These are phyloP conservation scores for Hemileccinum impolitum DNA, from an alignment of 768 basidiomycete species.

Conservation along the genomic window DNA sequence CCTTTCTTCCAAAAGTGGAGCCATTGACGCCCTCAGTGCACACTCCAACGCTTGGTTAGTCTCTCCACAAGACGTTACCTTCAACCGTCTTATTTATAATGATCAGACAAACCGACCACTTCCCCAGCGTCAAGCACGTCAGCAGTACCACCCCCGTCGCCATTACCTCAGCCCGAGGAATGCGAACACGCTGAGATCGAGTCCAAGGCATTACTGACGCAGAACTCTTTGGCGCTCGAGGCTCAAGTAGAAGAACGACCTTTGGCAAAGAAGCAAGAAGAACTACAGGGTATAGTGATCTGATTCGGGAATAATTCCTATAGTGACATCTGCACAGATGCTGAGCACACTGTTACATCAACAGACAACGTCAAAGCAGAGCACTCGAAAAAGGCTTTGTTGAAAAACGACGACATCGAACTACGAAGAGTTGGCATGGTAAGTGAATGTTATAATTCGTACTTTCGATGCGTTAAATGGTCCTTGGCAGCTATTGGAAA, in stretches of 20 bases:
- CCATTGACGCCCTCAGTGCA: slow-evolving; percentile 34
- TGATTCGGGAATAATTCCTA: neutral
- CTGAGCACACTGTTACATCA: slow-evolving; percentile 13
- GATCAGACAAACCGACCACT: slow-evolving; percentile 19
- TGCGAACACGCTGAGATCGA: slow-evolving; percentile 42
- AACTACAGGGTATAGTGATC: slow-evolving; percentile 50
- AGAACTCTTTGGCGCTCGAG: slow-evolving; percentile 75
- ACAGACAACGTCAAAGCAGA: slow-evolving; percentile 34
- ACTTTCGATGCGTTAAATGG: neutral
- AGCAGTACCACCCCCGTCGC: slow-evolving; percentile 6
- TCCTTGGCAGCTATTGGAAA: slow-evolving; percentile 62
- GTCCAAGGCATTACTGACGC: slow-evolving; percentile 57
- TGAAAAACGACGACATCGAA: slow-evolving; percentile 88
- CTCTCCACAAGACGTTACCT: neutral
- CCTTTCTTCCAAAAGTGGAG: slow-evolving; percentile 82
- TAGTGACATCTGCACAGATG: slow-evolving; percentile 9
- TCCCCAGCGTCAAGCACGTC: slow-evolving; percentile 19
- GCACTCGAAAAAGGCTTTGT: slow-evolving; percentile 64
- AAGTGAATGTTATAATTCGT: slow-evolving; percentile 13
- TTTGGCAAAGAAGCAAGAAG: slow-evolving; percentile 84
- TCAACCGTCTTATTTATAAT: slow-evolving; percentile 6
- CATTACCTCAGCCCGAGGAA: slow-evolving; percentile 33
- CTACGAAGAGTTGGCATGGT: slow-evolving; percentile 76
- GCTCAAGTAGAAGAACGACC: slow-evolving; percentile 85
- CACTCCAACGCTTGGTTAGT: slow-evolving; percentile 24